phyloP scores from a whole-genome alignment of 768 basidiomycete genomes.

The Coprinellus aureogranulatus region DNA sequence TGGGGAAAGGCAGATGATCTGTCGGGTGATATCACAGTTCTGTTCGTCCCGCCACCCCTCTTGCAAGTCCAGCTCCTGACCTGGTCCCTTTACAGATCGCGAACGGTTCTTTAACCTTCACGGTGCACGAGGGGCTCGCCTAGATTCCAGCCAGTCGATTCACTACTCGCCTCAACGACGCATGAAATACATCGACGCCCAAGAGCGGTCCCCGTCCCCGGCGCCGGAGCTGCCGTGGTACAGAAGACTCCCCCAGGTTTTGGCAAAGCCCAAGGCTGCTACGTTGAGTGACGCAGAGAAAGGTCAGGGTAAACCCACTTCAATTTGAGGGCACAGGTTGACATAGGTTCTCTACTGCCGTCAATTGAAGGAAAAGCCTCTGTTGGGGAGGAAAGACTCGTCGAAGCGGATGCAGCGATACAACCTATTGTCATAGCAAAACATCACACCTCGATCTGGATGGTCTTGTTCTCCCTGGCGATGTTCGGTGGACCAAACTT shows the following conservation, averaged over 20 bases:
- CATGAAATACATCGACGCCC: too few species aligned
- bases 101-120: conserved; percentile 44
- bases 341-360: too few species aligned
- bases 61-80: background rate
- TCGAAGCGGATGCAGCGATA: background rate
- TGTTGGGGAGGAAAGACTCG: too few species aligned
- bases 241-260: too few species aligned
- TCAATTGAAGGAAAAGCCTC: too few species aligned
- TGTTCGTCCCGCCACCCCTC: background rate
- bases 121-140: conserved; percentile 42
- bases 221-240: too few species aligned
- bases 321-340: too few species aligned
- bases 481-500: conserved; percentile 45
- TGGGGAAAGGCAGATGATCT: conserved; percentile 5
- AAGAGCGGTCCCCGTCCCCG: too few species aligned
- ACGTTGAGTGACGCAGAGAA: too few species aligned
- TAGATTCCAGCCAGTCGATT: conserved; percentile 39
- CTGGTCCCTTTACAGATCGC: conserved; percentile 18
- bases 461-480: conserved; percentile 35
- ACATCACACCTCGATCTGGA: conserved; percentile 20
- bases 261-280: too few species aligned
- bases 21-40: background rate
- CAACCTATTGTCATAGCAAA: background rate
- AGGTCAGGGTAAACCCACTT: too few species aligned
- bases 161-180: conserved; percentile 23